Percentiles rank a stretch among this genome's conserved stretches.
These are phyloP conservation scores for Hygrocybe coccinea DNA, from an alignment of 768 basidiomycete species.

Conservation along the genomic window DNA sequence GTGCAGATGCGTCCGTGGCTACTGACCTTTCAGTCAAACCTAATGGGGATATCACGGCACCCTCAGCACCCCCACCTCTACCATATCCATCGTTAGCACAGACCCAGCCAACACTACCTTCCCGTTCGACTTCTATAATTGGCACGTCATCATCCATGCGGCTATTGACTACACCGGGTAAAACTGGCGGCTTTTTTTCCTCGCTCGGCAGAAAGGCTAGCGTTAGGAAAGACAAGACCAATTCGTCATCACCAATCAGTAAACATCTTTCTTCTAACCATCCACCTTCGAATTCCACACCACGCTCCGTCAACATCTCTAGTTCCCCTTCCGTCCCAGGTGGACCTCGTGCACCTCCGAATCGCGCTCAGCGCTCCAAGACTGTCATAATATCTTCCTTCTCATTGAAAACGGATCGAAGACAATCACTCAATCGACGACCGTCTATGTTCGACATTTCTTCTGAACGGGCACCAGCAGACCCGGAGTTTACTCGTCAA, in stretches of 20 bases:
- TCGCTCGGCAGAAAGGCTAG: conserved; percentile 72
- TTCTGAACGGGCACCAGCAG: conserved; percentile 21
- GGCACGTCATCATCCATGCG: conserved; percentile 50
- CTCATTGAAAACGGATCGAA: conserved; percentile 23
- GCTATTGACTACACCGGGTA: conserved; percentile 42
- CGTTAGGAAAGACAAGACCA: conserved; percentile 34
- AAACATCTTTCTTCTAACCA: conserved; percentile 36
- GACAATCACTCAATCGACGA: conserved; percentile 30
- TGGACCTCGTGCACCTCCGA: conserved; percentile 67
- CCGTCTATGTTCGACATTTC: conserved; percentile 35
- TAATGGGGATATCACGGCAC: conserved; percentile 41
- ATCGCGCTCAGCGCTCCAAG: conserved; percentile 60
- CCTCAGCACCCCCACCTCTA: conserved; percentile 55
- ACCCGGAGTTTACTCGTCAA: conserved; percentile 58
- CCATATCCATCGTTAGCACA: conserved; percentile 71
- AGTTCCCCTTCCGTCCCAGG: conserved; percentile 58
- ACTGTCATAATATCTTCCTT: conserved; percentile 49
- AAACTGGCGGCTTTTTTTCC: conserved; percentile 65
- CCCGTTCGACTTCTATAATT: conserved; percentile 29
- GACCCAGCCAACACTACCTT: conserved; percentile 27
- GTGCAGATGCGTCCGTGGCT: conserved; percentile 72
- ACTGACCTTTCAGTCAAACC: conserved; percentile 60
- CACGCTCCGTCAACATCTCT: conserved; percentile 24
- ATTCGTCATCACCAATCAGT: conserved; percentile 25
- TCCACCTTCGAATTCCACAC: conserved; percentile 19